Conservation (phyloP, 768 basidiomycete species). For the Grammothele lineata region DNA sequence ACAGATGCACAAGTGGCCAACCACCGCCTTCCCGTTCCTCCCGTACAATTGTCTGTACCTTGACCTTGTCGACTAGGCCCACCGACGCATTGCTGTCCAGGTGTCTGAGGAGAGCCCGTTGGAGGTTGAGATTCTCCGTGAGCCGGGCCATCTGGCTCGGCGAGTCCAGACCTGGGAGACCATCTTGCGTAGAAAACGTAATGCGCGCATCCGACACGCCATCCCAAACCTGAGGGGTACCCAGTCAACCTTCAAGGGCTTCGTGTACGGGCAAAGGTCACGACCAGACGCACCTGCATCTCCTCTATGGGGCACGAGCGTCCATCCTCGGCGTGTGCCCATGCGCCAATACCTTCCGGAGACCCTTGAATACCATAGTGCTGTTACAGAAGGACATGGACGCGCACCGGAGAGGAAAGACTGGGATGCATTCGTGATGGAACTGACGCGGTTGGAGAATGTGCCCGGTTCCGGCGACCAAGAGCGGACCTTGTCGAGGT, state of each 20-base stretch:
- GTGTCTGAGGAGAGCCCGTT: conserved; percentile 72
- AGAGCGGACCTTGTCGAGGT: conserved; percentile 58
- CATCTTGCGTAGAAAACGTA: conserved; percentile 42
- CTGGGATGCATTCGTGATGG: conserved; percentile 73
- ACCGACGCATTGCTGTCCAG: conserved; percentile 51
- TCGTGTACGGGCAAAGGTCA: too few species aligned
- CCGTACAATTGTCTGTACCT: conserved; percentile 65
- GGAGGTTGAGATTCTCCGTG: conserved; percentile 92
- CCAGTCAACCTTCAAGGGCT: background rate
- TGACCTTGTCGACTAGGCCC: conserved; percentile 65
- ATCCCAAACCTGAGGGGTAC: conserved; percentile 74
- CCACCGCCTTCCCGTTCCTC: conserved; percentile 46
- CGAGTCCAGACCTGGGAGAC: conserved; percentile 20
- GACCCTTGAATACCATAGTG: too few species aligned
- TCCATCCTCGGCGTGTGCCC: conserved; percentile 64
- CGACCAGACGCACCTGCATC: conserved; percentile 64
- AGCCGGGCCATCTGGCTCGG: conserved; percentile 68
- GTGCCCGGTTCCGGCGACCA: conserved; percentile 57
- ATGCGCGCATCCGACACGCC: conserved; percentile 80
- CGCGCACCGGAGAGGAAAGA: conserved; percentile 58
- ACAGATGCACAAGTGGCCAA: conserved; percentile 81
- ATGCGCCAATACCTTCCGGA: conserved; percentile 58
- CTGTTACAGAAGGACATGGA: background rate
- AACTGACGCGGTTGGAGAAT: conserved; percentile 84
- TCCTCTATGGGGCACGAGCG: conserved; percentile 75